Evolutionary conservation across 345 rosid species (phyloP).

Genomic region (Linum lewisii): DNA sequence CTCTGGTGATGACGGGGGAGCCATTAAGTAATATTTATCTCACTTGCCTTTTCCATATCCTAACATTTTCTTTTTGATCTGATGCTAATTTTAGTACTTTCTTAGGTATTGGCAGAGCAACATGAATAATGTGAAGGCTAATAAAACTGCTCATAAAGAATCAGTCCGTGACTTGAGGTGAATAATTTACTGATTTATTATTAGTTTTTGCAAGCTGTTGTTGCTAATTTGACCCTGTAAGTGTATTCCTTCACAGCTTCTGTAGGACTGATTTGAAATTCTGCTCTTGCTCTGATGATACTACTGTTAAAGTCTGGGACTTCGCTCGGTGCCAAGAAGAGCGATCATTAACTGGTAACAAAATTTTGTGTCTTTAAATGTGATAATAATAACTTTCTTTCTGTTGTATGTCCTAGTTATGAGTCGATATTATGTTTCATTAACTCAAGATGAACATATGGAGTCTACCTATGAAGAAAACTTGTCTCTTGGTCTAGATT

Average conservation of each 20-base stretch:
- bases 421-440: neutral
- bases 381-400: constrained; percentile 7
- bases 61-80: neutral
- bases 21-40: constrained; percentile 54
- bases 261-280: constrained; percentile 97
- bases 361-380: constrained; percentile 25
- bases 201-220: neutral
- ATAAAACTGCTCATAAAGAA: constrained; percentile 93
- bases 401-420: neutral
- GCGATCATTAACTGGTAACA: constrained; percentile 79
- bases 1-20: constrained; percentile 97
- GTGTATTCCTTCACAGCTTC: constrained; percentile 50
- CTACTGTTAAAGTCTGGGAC: constrained; percentile 97
- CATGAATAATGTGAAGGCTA: constrained; percentile 95
- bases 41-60: neutral
- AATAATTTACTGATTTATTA: neutral
- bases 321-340: constrained; percentile 92
- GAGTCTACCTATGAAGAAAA: neutral
- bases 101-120: constrained; percentile 96
- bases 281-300: constrained; percentile 96
- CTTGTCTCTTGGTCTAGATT: neutral
- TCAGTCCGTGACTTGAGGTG: constrained; percentile 89
- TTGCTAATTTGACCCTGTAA: constrained; percentile 11
- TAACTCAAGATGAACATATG: neutral
- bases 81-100: constrained; percentile 4